Percentiles rank a stretch among this genome's conserved stretches.
Conservation (phyloP, 1,284 basidiomycete species). For the Malassezia equina region DNA sequence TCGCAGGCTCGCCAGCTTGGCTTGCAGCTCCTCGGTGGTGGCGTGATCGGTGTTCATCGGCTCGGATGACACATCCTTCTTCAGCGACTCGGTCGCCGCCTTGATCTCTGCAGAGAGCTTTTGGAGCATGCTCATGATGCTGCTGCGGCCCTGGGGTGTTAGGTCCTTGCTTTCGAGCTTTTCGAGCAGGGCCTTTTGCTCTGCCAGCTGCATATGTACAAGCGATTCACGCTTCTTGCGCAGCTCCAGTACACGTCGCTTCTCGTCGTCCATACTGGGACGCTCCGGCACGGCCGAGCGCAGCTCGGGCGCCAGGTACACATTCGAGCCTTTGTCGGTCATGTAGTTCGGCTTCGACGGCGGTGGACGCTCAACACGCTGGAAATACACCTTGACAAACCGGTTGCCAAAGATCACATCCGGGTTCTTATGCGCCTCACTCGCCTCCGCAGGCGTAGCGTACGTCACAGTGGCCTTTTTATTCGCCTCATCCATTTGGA, state of each 20-base stretch:
- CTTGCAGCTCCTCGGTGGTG: slow-evolving; percentile 63
- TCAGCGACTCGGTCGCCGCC: slow-evolving; percentile 48
- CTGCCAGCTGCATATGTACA: slow-evolving; percentile 71
- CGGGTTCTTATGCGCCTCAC: slow-evolving; percentile 78
- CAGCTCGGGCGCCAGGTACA: slow-evolving; percentile 32
- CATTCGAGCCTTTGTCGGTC: slow-evolving; percentile 32
- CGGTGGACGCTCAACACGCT: slow-evolving; percentile 32
- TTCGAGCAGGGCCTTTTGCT: slow-evolving; percentile 77
- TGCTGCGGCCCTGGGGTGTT: slow-evolving; percentile 65
- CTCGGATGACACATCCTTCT: slow-evolving; percentile 36
- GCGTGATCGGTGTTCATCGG: slow-evolving; percentile 29
- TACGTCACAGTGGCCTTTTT: slow-evolving; percentile 78
- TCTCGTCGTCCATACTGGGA: slow-evolving; percentile 16
- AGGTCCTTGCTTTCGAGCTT: slow-evolving; percentile 58
- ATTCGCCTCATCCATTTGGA: slow-evolving; percentile 68
- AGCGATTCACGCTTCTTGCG: slow-evolving; percentile 59
- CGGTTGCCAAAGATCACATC: slow-evolving; percentile 86
- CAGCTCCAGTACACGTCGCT: slow-evolving; percentile 50
- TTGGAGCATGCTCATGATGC: slow-evolving; percentile 65
- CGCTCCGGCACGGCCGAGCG: slow-evolving; percentile 8
- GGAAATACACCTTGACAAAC: slow-evolving; percentile 65
- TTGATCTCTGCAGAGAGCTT: slow-evolving; percentile 73
- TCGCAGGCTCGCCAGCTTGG: slow-evolving; percentile 68
- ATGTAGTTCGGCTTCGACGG: slow-evolving; percentile 29
- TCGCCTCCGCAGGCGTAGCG: slow-evolving; percentile 70